These are phyloP conservation scores for Cladophialophora exuberans DNA, from an alignment of 2,329 filamentous ascomycete species.

Conservation along the genomic window DNA sequence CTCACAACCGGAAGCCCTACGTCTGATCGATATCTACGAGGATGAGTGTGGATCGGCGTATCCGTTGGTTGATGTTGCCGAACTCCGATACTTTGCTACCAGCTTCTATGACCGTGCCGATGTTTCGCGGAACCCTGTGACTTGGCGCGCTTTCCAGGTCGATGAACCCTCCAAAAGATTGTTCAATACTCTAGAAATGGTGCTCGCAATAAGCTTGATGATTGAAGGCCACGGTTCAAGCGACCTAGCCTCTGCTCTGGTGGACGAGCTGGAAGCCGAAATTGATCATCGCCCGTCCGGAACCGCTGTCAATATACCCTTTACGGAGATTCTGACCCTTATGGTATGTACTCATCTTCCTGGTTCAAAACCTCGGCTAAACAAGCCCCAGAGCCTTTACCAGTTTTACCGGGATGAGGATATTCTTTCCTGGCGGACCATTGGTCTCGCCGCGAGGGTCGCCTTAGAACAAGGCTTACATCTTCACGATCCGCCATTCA, in stretches of 20 bases:
- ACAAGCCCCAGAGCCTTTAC: slow-evolving; percentile 13
- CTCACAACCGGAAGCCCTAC: slow-evolving; percentile 9
- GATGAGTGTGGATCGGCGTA: slow-evolving; percentile 21
- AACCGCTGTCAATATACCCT: slow-evolving; percentile 1
- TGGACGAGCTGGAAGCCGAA: slow-evolving; percentile 19
- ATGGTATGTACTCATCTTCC: slow-evolving; percentile 3
- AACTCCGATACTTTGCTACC: slow-evolving; percentile 7
- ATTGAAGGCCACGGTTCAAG: slow-evolving; percentile 14
- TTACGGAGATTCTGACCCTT: slow-evolving; percentile 16
- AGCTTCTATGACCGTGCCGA: slow-evolving; percentile 8
- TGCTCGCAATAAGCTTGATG: slow-evolving; percentile 12
- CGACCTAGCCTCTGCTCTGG: slow-evolving; percentile 9
- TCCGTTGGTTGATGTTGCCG: slow-evolving; percentile 10
- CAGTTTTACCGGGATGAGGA: slow-evolving; percentile 52
- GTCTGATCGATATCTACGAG: slow-evolving; percentile 17
- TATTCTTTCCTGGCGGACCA: slow-evolving; percentile 53
- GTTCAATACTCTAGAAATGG: slow-evolving; percentile 14
- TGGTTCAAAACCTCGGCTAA: not conserved
- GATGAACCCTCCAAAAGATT: slow-evolving; percentile 9
- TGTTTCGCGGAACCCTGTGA: slow-evolving; percentile 4
- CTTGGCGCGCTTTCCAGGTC: slow-evolving; percentile 15
- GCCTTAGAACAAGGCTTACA: slow-evolving; percentile 56
- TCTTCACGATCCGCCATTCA: slow-evolving; percentile 19
- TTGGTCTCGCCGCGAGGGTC: slow-evolving; percentile 52
- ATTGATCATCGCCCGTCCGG: slow-evolving; percentile 19